Base-by-base conservation (phyloP, 2,329 filamentous ascomycete species). In the Hypomyces perniciosus region DNA sequence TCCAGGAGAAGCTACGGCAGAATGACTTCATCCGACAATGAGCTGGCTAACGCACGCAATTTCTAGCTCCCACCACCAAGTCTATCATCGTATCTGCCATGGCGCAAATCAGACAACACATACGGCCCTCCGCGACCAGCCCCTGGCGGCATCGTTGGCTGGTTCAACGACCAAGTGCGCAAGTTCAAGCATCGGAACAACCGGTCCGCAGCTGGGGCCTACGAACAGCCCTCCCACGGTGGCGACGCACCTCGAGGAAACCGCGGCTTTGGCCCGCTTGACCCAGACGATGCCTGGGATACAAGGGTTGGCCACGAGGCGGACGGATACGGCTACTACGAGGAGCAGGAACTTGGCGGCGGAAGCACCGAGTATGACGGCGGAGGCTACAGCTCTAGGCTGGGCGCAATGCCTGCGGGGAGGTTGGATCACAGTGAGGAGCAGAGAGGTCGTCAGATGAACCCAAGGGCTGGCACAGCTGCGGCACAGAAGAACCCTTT, bases 241-340 rank as follows among this genome's bases (percentile, higher is more conserved):
- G 68, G 66, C 46, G 67, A 67, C 49, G 62, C 61, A 20, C 56
- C 67, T 33, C 70, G 71, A 42, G 71, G 73, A 50, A 74, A 76
- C 49, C 69, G 79, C 48, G 81, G 81, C 26, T 84, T 86, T 65
- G 82, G 84, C 2, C 75, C 83, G 4, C 77, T 90, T 42, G 89
- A 93, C 62, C 87, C 87, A 1, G 89, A 95, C 64, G 88, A 91
- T 62, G 88, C 88, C 2, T 95, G 90, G 90, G 88, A 93, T 70
- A 71, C 87, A 56, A 76, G 87, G 53, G 88, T 95, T 4, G 87
- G 86, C 52, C 77, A 83, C 59, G 88, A 91, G 66, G 81, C 84
- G 13, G 83, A 86, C 62, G 71, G 69, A 9, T 83, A 84, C 64
- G 80, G 79, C 26, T 88, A 88, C 67, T 85, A 88, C 62, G 88